A percentile compares a stretch with the other conserved stretches of the same genome.
Conservation (phyloP, 1,139 yeast genomes). For the Kodamaea alishanica region DNA sequence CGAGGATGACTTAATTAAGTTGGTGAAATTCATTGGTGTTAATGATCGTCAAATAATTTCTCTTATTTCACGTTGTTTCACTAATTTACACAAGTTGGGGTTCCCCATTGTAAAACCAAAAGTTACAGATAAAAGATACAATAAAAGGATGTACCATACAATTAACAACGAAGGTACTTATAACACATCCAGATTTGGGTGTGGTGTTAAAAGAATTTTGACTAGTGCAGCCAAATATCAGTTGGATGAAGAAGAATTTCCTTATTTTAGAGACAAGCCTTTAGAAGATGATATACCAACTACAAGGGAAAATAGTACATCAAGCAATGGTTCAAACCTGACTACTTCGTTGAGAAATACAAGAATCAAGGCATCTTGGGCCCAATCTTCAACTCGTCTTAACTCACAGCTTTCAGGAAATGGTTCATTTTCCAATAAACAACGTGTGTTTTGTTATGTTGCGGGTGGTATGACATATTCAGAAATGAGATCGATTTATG, state of each 20-base stretch:
- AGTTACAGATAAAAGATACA: constrained; percentile 36
- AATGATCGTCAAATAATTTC: constrained; percentile 52
- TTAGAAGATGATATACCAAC: constrained; percentile 50
- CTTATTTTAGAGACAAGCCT: constrained; percentile 76
- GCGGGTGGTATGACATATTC: constrained; percentile 90
- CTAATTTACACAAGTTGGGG: constrained; percentile 65
- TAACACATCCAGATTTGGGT: constrained; percentile 73
- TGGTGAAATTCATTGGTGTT: constrained; percentile 67
- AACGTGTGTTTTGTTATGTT: constrained; percentile 72
- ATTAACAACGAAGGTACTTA: constrained; percentile 63
- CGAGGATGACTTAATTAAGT: constrained; percentile 66
- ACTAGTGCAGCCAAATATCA: constrained; percentile 46
- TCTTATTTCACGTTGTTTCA: constrained; percentile 49
- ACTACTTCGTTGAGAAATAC: constrained; percentile 59
- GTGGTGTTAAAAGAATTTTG: constrained; percentile 62
- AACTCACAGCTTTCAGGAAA: constrained; percentile 9
- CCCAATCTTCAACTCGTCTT: constrained; percentile 19
- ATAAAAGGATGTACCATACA: constrained; percentile 55
- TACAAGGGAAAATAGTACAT: constrained; percentile 19
- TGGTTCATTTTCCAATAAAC: constrained; percentile 43
- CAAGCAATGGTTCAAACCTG: constrained; percentile 10
- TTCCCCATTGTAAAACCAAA: constrained; percentile 56
- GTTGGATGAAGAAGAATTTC: constrained; percentile 59
- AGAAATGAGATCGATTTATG: constrained; percentile 76
- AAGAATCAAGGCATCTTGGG: constrained; percentile 81